These are phyloP conservation scores for Sergeia podlipaevii DNA, from an alignment of 208 protist genomes.

Conservation along the genomic window DNA sequence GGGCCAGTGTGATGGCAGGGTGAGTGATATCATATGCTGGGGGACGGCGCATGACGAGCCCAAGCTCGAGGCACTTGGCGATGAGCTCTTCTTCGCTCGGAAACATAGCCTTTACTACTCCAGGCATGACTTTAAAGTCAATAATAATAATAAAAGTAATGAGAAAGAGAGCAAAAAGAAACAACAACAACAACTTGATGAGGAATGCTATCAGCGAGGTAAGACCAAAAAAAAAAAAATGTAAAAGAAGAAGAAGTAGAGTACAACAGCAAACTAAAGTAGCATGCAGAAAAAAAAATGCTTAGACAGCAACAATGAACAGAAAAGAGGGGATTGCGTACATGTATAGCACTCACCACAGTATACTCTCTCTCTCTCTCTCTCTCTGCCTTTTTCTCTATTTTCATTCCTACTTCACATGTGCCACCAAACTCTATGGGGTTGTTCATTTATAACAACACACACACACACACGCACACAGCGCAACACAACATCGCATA, in stretches of 20 bases:
- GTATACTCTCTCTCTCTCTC: neutral
- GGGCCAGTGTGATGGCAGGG: slow-evolving; percentile 57
- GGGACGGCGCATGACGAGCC: slow-evolving; percentile 62
- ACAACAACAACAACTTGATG: too few species aligned
- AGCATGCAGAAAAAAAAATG: slow-evolving; percentile 13
- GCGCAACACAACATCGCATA: too few species aligned
- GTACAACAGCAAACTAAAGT: neutral
- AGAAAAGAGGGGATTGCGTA: neutral
- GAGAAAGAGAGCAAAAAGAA: neutral
- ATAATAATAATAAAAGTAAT: slow-evolving; percentile 5
- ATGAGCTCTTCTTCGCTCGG: slow-evolving; percentile 52
- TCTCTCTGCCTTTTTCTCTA: too few species aligned
- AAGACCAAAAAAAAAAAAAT: slow-evolving; percentile 4
- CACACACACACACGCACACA: too few species aligned
- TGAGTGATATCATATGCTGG: slow-evolving; percentile 34
- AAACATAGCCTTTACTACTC: slow-evolving; percentile 4
- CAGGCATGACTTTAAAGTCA: slow-evolving; percentile 1
- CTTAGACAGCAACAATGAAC: neutral
- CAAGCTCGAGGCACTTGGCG: slow-evolving; percentile 70
- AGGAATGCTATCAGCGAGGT: neutral
- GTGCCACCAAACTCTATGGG: too few species aligned
- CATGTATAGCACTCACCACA: neutral
- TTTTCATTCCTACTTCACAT: too few species aligned
- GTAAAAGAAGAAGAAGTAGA: slow-evolving; percentile 5
- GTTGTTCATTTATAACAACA: too few species aligned